Conservation (phyloP, 129 eudicot genomes). For the Flaveria robusta region DNA sequence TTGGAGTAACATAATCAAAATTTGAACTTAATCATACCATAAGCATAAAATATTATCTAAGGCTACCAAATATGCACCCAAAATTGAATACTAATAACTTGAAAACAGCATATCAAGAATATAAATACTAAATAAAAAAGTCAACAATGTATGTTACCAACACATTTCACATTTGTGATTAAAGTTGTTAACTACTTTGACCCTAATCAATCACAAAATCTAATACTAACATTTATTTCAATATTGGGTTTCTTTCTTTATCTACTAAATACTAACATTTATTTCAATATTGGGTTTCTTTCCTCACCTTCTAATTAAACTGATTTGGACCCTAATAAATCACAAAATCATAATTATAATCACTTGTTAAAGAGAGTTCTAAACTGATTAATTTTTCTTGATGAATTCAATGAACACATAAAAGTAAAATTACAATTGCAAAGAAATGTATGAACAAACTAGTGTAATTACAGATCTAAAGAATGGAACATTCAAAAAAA, state of each 20-base stretch:
- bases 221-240: not conserved
- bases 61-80: not conserved
- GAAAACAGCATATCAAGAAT: not conserved
- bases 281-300: not conserved
- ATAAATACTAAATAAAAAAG: not conserved
- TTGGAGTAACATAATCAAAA: conserved; percentile 12
- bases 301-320: conserved; percentile 7
- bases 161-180: conserved; percentile 12
- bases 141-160: not conserved
- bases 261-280: conserved; percentile 5
- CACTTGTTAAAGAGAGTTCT: not conserved
- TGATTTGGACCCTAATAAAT: conserved; percentile 7
- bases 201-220: not conserved
- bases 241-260: not conserved
- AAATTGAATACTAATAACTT: not conserved
- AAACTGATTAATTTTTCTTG: conserved; percentile 4
- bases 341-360: not conserved
- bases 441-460: not conserved
- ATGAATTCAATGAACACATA: conserved; percentile 12
- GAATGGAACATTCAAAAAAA: not conserved
- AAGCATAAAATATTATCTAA: conserved; percentile 13
- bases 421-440: not conserved
- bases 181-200: not conserved
- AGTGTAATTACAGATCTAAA: conserved; percentile 8
- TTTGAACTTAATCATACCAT: not conserved